Evolutionary conservation across 148 eudicot species (phyloP).

Genomic region (Spergularia bocconei): DNA sequence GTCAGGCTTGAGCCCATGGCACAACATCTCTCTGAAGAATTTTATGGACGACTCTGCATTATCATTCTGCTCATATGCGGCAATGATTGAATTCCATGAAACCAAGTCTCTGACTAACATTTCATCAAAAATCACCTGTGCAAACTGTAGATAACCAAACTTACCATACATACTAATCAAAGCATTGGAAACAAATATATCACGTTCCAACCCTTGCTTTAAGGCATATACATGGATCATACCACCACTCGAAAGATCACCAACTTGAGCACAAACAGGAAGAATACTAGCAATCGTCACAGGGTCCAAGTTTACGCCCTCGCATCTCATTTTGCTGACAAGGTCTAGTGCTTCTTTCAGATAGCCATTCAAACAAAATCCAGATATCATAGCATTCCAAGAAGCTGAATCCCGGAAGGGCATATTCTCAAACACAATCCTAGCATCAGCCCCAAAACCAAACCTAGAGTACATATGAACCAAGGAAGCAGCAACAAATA

Average conservation of each 20-base stretch:
- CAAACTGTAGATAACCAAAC: slow-evolving; percentile 45
- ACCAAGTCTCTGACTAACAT: slow-evolving; percentile 56
- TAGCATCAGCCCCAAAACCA: slow-evolving; percentile 40
- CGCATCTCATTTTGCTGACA: slow-evolving; percentile 47
- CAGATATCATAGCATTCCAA: slow-evolving; percentile 75
- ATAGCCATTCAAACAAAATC: slow-evolving; percentile 62
- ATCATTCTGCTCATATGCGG: slow-evolving; percentile 68
- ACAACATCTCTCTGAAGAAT: slow-evolving; percentile 42
- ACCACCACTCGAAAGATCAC: slow-evolving; percentile 36
- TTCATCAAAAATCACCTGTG: slow-evolving; percentile 47
- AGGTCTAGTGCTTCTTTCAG: slow-evolving; percentile 44
- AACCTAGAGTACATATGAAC: slow-evolving; percentile 73
- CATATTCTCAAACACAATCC: slow-evolving; percentile 49
- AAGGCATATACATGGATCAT: slow-evolving; percentile 58
- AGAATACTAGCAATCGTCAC: slow-evolving; percentile 63
- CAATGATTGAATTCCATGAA: slow-evolving; percentile 71
- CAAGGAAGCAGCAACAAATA: slow-evolving; percentile 70
- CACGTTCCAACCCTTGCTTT: slow-evolving; percentile 63
- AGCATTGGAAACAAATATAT: slow-evolving; percentile 62
- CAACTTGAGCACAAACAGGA: slow-evolving; percentile 57
- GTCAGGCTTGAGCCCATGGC: slow-evolving; percentile 50
- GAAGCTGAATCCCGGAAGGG: slow-evolving; percentile 62
- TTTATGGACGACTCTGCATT: slow-evolving; percentile 37
- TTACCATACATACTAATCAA: slow-evolving; percentile 70
- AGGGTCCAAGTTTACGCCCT: slow-evolving; percentile 49